These are phyloP conservation scores for Raffaelea deltoideospora DNA, from an alignment of 2,329 filamentous ascomycete species.

Conservation along the genomic window DNA sequence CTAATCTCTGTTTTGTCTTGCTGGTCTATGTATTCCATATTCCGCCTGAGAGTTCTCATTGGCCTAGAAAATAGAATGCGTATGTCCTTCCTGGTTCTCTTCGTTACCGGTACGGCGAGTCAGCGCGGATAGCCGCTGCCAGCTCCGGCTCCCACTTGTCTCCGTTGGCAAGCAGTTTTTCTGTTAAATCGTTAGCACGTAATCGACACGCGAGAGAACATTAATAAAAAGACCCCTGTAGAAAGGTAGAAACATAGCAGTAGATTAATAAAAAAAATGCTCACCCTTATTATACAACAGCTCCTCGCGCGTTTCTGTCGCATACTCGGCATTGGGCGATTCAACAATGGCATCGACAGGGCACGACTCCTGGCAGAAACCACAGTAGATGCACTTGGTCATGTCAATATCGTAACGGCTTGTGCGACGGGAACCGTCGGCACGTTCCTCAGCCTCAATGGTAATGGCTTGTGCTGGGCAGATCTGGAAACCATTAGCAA, in stretches of 20 bases:
- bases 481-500: conserved; percentile 32
- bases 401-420: conserved; percentile 99
- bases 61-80: too few relatives aligned
- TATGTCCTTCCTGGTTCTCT: not conserved
- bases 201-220: not conserved
- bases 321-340: conserved; percentile 47
- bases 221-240: not conserved
- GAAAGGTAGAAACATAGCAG: not conserved
- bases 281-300: conserved; percentile 84
- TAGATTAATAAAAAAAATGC: conserved; percentile 11
- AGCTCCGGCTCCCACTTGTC: conserved; percentile 98
- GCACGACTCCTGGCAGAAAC: conserved; percentile 97
- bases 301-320: conserved; percentile 67
- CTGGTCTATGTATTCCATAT: not conserved
- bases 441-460: conserved; percentile 96
- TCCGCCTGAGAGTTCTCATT: too few relatives aligned
- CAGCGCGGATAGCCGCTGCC: conserved; percentile 78
- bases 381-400: conserved; percentile 99
- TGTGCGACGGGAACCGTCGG: conserved; percentile 85
- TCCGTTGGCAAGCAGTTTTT: conserved; percentile 77
- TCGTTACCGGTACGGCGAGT: conserved; percentile 73
- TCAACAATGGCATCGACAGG: conserved; percentile 82
- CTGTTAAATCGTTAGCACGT: conserved; percentile 21
- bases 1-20: too few relatives aligned
- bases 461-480: conserved; percentile 98